Evolutionary conservation across 345 rosid species (phyloP).

Genomic region (Syzygium oleosum): DNA sequence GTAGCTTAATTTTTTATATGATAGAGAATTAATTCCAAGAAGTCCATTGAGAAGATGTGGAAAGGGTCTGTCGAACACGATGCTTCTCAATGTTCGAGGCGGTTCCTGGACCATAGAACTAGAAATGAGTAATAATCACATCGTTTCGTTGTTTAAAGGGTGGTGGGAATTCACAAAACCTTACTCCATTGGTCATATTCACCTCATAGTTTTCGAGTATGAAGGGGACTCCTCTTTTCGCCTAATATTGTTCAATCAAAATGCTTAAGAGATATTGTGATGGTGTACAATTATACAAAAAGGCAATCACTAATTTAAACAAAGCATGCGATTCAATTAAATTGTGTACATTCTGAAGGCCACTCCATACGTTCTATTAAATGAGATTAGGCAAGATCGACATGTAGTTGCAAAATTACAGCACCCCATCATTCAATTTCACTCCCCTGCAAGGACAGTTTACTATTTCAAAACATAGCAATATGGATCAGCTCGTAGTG

Average conservation of each 20-base stretch:
- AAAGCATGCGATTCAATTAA: background rate
- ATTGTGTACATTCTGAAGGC: background rate
- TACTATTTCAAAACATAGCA: background rate
- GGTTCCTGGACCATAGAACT: background rate
- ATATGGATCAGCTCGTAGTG: accelerated
- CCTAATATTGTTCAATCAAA: background rate
- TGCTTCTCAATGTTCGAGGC: background rate
- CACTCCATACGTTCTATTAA: background rate
- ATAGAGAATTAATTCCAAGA: background rate
- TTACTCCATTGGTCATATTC: background rate
- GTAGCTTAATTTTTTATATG: background rate
- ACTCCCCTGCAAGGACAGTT: background rate
- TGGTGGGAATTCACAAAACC: background rate
- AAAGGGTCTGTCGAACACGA: background rate
- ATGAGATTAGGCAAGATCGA: background rate
- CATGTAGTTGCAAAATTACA: background rate
- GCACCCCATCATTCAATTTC: background rate
- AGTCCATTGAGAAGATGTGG: background rate
- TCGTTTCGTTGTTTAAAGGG: background rate
- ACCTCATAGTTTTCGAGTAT: background rate
- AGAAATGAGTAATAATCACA: background rate
- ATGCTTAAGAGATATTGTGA: background rate
- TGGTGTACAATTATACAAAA: background rate
- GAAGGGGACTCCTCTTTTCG: background rate
- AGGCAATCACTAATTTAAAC: background rate